Evolutionary conservation across 129 eudicot species (phyloP).

Genomic region (Helianthus tuberosus): DNA sequence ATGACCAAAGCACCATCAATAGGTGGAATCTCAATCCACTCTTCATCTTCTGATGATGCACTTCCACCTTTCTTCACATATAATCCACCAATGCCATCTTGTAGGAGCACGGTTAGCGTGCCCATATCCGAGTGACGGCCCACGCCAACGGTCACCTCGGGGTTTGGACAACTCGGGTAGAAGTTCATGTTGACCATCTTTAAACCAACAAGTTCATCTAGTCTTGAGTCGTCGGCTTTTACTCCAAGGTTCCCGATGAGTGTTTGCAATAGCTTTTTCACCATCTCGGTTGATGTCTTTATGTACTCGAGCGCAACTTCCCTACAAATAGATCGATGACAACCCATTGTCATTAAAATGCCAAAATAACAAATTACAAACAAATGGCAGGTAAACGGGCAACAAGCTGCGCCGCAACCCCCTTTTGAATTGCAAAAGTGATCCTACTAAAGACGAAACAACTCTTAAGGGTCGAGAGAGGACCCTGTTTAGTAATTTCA

Average conservation of each 20-base stretch:
- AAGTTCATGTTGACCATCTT: constrained; percentile 49
- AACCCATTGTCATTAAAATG: too few species aligned
- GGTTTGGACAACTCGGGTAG: constrained; percentile 52
- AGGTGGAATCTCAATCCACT: constrained; percentile 56
- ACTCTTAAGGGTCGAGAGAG: too few species aligned
- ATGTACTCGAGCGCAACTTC: constrained; percentile 43
- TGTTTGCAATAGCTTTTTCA: constrained; percentile 34
- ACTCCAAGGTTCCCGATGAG: constrained; percentile 41
- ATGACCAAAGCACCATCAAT: constrained; percentile 52
- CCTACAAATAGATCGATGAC: constrained; percentile 18
- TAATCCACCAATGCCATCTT: constrained; percentile 58
- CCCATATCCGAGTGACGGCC: constrained; percentile 53
- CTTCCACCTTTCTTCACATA: constrained; percentile 35
- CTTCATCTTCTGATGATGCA: constrained; percentile 3
- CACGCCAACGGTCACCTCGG: constrained; percentile 58
- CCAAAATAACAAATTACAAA: too few species aligned
- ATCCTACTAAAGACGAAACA: too few species aligned
- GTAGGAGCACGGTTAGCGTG: constrained; percentile 47
- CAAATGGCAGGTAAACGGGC: too few species aligned
- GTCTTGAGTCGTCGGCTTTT: constrained; percentile 27
- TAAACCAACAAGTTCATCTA: constrained; percentile 31
- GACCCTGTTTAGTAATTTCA: too few species aligned
- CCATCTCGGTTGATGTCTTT: constrained; percentile 42
- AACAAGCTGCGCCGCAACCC: too few species aligned
- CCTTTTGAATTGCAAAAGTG: too few species aligned